A percentile compares a stretch with the other conserved stretches of the same genome.
Evolutionary conservation across 768 basidiomycete genomes (phyloP).

Genomic region (Trametes gibbosa): DNA sequence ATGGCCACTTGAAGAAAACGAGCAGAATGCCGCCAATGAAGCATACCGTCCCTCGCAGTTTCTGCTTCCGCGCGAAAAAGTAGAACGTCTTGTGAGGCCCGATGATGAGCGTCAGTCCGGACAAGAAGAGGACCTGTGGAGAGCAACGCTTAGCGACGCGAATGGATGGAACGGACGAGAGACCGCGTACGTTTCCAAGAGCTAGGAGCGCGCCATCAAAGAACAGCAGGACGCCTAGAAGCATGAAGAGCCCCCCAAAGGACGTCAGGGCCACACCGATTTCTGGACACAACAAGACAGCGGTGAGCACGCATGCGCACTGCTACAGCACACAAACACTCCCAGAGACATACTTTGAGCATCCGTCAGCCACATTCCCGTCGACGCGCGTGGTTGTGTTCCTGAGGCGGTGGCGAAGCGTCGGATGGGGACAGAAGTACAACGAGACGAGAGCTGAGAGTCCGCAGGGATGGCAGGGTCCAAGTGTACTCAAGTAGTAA

Average conservation of each 20-base stretch:
- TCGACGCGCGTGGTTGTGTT: conserved; percentile 9
- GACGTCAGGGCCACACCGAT: conserved; percentile 96
- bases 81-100: conserved; percentile 96
- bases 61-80: conserved; percentile 96
- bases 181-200: conserved; percentile 84
- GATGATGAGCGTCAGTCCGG: conserved; percentile 94
- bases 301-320: not conserved
- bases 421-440: too few relatives aligned
- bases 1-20: conserved; percentile 94
- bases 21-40: conserved; percentile 89
- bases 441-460: not conserved
- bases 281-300: conserved; percentile 51
- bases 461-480: not conserved
- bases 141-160: too few relatives aligned
- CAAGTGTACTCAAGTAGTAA: too few relatives aligned
- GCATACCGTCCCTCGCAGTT: conserved; percentile 84
- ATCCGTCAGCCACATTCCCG: conserved; percentile 61
- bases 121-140: conserved; percentile 86
- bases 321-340: not conserved
- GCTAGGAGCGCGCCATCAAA: conserved; percentile 96
- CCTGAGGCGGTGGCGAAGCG: too few relatives aligned
- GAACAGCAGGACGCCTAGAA: conserved; percentile 92
- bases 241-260: conserved; percentile 93
- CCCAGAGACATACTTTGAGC: conserved; percentile 53
- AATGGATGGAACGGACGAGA: not conserved